phyloP scores from a whole-genome alignment of 768 basidiomycete species.

The Leccinum rimulosum region DNA sequence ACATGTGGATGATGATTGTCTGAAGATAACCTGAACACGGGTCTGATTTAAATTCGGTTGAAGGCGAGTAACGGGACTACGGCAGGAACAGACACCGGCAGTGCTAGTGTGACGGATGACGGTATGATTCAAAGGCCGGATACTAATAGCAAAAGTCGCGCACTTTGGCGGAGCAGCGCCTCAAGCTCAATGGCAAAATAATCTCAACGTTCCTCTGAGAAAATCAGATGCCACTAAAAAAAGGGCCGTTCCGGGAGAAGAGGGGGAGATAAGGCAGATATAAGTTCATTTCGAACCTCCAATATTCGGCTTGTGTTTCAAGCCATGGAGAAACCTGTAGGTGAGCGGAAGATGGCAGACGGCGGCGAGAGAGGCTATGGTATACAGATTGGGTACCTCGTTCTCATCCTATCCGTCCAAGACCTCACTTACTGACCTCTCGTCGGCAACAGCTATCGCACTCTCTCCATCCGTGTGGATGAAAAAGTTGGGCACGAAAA shows the following conservation, averaged over 20 bases:
- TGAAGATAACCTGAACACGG: background rate
- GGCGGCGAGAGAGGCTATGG: constrained; percentile 26
- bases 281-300: background rate
- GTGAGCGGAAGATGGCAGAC: constrained; percentile 4
- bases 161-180: constrained; percentile 3
- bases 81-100: background rate
- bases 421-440: background rate
- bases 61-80: constrained; percentile 1
- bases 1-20: background rate
- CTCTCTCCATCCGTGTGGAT: constrained; percentile 44
- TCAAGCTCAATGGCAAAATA: constrained; percentile 27
- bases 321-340: constrained; percentile 20
- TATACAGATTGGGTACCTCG: constrained; percentile 30
- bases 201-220: constrained; percentile 8
- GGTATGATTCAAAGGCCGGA: background rate
- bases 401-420: background rate
- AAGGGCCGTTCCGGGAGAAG: background rate
- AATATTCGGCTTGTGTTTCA: background rate
- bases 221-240: background rate
- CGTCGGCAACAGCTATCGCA: constrained; percentile 35
- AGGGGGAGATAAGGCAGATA: constrained; percentile 16
- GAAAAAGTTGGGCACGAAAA: constrained; percentile 23
- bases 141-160: constrained; percentile 29
- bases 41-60: background rate
- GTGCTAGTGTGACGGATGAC: background rate